Evolutionary conservation across 192 early-diverging fungal species (phyloP).

Genomic region (Helicostylum pulchrum): DNA sequence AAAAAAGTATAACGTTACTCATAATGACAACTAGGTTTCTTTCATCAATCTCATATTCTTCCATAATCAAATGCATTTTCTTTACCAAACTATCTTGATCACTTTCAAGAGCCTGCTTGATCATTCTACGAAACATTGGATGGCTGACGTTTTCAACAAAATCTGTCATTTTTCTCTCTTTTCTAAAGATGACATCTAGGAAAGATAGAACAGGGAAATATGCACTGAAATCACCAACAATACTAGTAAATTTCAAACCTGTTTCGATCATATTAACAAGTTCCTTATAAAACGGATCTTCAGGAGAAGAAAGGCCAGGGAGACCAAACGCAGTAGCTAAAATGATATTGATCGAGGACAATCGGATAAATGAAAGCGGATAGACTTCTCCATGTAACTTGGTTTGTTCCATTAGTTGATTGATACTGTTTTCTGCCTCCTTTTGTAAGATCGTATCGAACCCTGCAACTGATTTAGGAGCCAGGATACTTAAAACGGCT

Average conservation of each 20-base stretch:
- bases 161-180: neutral
- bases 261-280: neutral
- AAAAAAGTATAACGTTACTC: neutral
- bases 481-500: neutral
- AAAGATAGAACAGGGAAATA: conserved; percentile 3
- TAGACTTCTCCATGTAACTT: neutral
- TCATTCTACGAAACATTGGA: neutral
- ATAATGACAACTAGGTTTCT: neutral
- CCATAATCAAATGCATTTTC: neutral
- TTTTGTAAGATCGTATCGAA: neutral
- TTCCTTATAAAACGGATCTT: neutral
- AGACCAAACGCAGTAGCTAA: neutral
- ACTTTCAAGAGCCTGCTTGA: neutral
- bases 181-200: neutral
- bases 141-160: conserved; percentile 1
- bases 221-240: neutral
- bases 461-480: neutral
- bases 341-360: conserved; percentile 1
- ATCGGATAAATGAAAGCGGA: neutral
- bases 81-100: conserved; percentile 3
- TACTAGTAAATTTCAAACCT: neutral
- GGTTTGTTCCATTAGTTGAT: neutral
- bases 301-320: neutral
- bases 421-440: neutral
- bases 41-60: neutral